Base-by-base conservation (phyloP, 345 rosid species). In the Camelina laxa region DNA sequence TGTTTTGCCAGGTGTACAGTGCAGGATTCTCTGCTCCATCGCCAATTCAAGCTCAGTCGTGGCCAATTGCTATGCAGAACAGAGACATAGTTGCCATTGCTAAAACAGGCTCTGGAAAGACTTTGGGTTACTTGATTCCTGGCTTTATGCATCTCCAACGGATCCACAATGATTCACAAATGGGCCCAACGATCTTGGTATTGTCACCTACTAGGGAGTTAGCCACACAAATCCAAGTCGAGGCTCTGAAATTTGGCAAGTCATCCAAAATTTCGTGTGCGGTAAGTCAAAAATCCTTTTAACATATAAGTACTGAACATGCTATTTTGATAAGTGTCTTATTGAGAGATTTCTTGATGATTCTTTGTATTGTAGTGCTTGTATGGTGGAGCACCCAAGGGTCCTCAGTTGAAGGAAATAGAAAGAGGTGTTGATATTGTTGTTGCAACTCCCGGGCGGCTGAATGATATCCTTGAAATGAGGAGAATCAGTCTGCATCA, bases 351-450 rank as follows among this genome's bases (percentile, higher is more conserved):
- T 71, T 9, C 45, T 24, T 6, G 0, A 42, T 53, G 44, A 45
- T 54, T 70, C 1, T 59, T 59, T 24, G 27, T 24, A 24, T 12
- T 79, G 6, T 75, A 94, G 98, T 95, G 99, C 70, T 79, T 95
- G 79, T 95, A 92, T 75, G 99, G 99, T 71, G 99, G 99, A 83
- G 99, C 99, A 59, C 98, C 97, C 16, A 95, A 95, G 82, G 94
- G 91, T 76, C 96, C 99, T 62, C 99, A 95, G 80, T 82, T 95
- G 72, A 88, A 83, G 76, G 97, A 95, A 69, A 56, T 95, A 13
- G 98, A 95, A 67, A 90, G 92, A 84, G 99, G 99, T 76, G 88
- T 79, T 27, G 94, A 95, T 73, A 82, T 95, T 21, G 96, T 95
- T 74, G 90, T 95, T 87, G 99, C 99, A 54, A 95, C 99, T 67